These are phyloP conservation scores for Craterostigma plantagineum DNA, from an alignment of 257 asterid genomes.

Conservation along the genomic window DNA sequence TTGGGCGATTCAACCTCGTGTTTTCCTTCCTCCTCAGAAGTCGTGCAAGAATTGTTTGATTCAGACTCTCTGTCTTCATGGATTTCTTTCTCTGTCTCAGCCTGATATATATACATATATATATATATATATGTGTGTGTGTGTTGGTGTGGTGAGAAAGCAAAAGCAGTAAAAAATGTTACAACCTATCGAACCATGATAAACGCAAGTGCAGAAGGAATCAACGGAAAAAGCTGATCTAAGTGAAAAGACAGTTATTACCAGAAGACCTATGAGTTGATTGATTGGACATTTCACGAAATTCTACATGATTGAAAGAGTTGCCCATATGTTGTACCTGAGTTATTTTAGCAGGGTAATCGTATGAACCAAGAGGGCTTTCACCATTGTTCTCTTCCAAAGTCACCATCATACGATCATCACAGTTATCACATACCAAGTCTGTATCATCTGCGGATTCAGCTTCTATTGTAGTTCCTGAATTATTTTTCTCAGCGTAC, in stretches of 20 bases:
- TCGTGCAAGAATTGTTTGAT: conserved; percentile 12
- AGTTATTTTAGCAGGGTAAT: conserved; percentile 20
- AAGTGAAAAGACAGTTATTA: background rate
- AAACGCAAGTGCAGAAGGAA: no score
- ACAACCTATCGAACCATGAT: background rate
- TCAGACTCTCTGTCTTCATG: conserved; percentile 26
- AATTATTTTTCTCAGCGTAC: conserved; percentile 11
- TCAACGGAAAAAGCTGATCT: no score
- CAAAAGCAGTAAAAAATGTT: conserved; percentile 2
- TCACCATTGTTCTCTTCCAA: conserved; percentile 13
- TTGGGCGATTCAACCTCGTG: conserved; percentile 14
- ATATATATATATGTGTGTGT: no score
- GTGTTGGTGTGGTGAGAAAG: conserved; percentile 8
- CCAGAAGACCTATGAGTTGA: background rate
- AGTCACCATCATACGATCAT: conserved; percentile 9
- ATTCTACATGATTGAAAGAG: background rate
- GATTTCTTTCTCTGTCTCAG: conserved; percentile 44
- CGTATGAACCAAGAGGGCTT: conserved; percentile 17
- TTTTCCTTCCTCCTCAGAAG: conserved; percentile 14
- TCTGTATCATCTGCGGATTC: conserved; percentile 16
- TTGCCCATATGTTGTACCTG: conserved; percentile 21
- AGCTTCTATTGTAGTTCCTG: conserved; percentile 14
- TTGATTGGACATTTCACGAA: background rate
- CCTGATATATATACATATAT: conserved; percentile 32
- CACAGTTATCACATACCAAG: conserved; percentile 16